These are phyloP conservation scores for Coemansia sp. DNA, from an alignment of 192 early-diverging fungal species.

Conservation along the genomic window DNA sequence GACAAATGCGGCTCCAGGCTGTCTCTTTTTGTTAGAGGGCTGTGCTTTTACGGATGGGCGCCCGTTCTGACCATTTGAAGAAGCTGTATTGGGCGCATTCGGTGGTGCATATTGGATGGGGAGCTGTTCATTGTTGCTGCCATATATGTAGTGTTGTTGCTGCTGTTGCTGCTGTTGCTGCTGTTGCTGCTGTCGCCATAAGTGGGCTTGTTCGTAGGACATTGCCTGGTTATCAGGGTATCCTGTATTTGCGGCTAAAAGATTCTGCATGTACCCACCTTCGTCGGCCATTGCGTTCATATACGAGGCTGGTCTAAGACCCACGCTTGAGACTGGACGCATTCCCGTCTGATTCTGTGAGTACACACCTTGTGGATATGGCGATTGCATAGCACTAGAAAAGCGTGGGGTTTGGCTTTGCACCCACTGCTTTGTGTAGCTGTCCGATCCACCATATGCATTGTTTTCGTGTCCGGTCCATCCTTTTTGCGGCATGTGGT, in stretches of 20 bases:
- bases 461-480: conserved; percentile 12
- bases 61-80: neutral
- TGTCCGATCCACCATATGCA: conserved; percentile 7
- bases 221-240: conserved; percentile 9
- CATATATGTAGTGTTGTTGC: conserved; percentile 1
- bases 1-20: conserved; percentile 30
- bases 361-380: neutral
- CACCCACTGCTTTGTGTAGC: conserved; percentile 27
- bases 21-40: conserved; percentile 17
- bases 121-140: conserved; percentile 3
- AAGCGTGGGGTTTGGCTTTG: conserved; percentile 6
- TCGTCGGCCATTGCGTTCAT: neutral
- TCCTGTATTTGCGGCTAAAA: neutral
- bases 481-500: neutral
- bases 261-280: neutral
- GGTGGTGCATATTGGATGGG: conserved; percentile 12
- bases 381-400: neutral
- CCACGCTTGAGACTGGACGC: conserved; percentile 7
- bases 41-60: neutral
- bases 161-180: conserved; percentile 17
- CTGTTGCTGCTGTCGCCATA: conserved; percentile 16
- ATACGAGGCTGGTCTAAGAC: conserved; percentile 1
- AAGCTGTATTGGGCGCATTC: neutral
- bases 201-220: conserved; percentile 1
- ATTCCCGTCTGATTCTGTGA: neutral